phyloP scores from a whole-genome alignment of 2,329 filamentous ascomycete species.

The Aspergillus tanneri region DNA sequence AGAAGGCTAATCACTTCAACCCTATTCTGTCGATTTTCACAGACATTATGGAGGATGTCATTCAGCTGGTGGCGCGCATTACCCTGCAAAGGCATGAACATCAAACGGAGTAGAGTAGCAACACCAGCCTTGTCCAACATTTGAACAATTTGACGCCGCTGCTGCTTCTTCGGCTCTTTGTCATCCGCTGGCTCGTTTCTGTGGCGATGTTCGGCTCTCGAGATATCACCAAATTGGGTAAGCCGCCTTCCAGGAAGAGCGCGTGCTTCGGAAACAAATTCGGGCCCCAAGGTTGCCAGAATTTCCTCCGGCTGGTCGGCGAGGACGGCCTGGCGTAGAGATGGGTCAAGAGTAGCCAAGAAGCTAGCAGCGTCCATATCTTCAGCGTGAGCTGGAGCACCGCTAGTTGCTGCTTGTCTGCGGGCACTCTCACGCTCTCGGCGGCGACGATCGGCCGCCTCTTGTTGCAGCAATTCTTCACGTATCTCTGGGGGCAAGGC shows the following conservation, averaged over 20 bases:
- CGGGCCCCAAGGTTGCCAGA: slow-evolving; percentile 77
- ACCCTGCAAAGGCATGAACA: slow-evolving; percentile 93
- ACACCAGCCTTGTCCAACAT: slow-evolving; percentile 96
- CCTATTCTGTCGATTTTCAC: slow-evolving; percentile 93
- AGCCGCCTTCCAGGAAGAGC: slow-evolving; percentile 61
- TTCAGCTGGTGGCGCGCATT: slow-evolving; percentile 82
- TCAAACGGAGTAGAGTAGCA: slow-evolving; percentile 92
- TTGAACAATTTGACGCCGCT: slow-evolving; percentile 81
- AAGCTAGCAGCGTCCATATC: slow-evolving; percentile 96
- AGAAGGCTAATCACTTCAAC: slow-evolving; percentile 91
- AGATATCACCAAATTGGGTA: slow-evolving; percentile 53
- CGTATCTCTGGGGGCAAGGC: slow-evolving; percentile 88
- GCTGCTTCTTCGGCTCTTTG: slow-evolving; percentile 60
- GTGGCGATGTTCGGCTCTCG: slow-evolving; percentile 38
- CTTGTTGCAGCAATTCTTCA: slow-evolving; percentile 84
- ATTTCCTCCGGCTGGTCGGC: slow-evolving; percentile 90
- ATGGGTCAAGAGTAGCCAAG: slow-evolving; percentile 81
- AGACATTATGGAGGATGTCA: slow-evolving; percentile 84
- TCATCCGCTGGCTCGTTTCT: slow-evolving; percentile 42
- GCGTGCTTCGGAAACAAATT: slow-evolving; percentile 82
- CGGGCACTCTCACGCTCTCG: slow-evolving; percentile 80
- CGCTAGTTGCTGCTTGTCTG: slow-evolving; percentile 58
- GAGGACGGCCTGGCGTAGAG: slow-evolving; percentile 79
- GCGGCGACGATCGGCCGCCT: slow-evolving; percentile 82
- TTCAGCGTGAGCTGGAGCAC: slow-evolving; percentile 56